A percentile compares a stretch with the other conserved stretches of the same genome.
Conservation (phyloP, 2,329 filamentous ascomycete species). For the Colletotrichum costaricense region DNA sequence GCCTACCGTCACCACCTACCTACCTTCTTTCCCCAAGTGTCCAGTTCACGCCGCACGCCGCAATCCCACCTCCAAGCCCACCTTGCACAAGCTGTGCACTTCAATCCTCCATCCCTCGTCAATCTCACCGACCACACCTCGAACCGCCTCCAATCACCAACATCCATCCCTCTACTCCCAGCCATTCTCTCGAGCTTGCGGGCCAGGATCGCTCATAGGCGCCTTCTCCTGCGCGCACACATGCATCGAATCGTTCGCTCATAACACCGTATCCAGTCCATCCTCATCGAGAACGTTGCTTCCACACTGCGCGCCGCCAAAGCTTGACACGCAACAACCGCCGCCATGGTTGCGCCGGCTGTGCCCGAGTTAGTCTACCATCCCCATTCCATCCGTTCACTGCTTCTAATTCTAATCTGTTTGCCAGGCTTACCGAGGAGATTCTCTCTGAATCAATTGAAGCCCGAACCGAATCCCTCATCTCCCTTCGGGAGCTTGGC, state of each 20-base stretch:
- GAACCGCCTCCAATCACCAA: conserved; percentile 14
- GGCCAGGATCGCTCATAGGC: not conserved
- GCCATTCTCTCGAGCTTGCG: conserved; percentile 14
- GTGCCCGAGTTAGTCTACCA: conserved; percentile 74
- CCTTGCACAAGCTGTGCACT: conserved; percentile 18
- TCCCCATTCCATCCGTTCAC: conserved; percentile 4
- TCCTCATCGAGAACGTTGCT: not conserved
- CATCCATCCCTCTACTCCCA: conserved; percentile 22
- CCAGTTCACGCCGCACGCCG: conserved; percentile 13
- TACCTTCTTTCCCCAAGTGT: not conserved
- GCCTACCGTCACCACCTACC: not conserved
- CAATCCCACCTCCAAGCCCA: conserved; percentile 2
- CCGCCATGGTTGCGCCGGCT: conserved; percentile 77
- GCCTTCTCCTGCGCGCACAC: conserved; percentile 2
- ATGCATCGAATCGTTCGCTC: conserved; percentile 16
- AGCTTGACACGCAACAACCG: conserved; percentile 32
- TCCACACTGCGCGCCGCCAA: not conserved
- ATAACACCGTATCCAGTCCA: conserved; percentile 22
- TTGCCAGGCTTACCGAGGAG: conserved; percentile 87
- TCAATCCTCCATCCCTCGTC: conserved; percentile 19
- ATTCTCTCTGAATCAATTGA: conserved; percentile 92
- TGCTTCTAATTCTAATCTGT: conserved; percentile 36
- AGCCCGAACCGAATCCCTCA: conserved; percentile 88
- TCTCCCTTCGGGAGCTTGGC: conserved; percentile 89
- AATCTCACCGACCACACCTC: conserved; percentile 27